Evolutionary conservation across 2,329 filamentous ascomycete species (phyloP).

Genomic region (Colletotrichum kahawae): DNA sequence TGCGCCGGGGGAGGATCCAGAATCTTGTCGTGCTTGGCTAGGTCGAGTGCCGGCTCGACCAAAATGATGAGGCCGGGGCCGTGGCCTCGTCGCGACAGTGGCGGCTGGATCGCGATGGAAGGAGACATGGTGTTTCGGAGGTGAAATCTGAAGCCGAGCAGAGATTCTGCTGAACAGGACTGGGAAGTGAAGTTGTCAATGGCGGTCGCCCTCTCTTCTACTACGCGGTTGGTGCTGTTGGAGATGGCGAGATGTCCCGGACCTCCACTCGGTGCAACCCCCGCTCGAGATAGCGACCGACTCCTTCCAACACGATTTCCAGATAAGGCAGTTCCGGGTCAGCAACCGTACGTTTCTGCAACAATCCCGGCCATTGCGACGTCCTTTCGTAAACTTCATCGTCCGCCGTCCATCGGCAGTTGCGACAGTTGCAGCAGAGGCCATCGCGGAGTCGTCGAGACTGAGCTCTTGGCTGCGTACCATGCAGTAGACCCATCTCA

Average conservation of each 20-base stretch:
- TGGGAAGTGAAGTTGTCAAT: neutral
- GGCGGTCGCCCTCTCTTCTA: neutral
- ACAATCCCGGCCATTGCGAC: neutral
- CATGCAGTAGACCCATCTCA: neutral
- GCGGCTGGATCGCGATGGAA: conserved; percentile 24
- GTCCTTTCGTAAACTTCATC: neutral
- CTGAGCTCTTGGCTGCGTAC: neutral
- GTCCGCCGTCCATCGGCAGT: neutral
- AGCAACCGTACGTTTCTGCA: neutral
- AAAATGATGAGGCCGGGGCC: conserved; percentile 39
- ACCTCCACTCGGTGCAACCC: conserved; percentile 11
- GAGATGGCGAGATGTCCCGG: neutral
- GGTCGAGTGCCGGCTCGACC: neutral
- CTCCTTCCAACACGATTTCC: neutral
- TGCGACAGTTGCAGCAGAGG: neutral
- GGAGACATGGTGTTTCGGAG: neutral
- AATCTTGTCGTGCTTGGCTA: conserved; percentile 20
- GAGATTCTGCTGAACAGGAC: neutral
- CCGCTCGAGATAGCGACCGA: conserved; percentile 11
- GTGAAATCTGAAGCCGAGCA: neutral
- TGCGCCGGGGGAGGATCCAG: conserved; percentile 53
- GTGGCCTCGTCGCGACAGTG: conserved; percentile 33
- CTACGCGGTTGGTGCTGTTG: neutral
- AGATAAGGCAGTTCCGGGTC: conserved; percentile 12
- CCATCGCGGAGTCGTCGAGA: neutral